A percentile compares a stretch with the other conserved stretches of the same genome.
Conservation (phyloP, 2,329 filamentous ascomycete species). For the Clarireedia paspali region DNA sequence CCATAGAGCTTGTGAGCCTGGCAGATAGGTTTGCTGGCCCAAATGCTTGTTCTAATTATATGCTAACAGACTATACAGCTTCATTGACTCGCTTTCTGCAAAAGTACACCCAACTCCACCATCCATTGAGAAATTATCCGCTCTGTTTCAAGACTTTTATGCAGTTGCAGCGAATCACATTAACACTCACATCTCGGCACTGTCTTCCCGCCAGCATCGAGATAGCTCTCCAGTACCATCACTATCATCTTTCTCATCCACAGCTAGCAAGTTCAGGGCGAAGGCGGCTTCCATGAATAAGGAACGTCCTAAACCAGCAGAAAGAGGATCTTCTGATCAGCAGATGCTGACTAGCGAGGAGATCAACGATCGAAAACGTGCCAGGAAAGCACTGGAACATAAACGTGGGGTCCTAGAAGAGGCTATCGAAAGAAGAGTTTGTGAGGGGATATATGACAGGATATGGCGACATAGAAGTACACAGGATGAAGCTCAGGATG, state of each 20-base stretch:
- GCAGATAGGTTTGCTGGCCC: conserved; percentile 62
- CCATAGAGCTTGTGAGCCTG: conserved; percentile 85
- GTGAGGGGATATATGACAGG: conserved; percentile 76
- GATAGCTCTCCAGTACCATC: conserved; percentile 51
- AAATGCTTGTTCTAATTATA: background rate
- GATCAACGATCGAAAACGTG: conserved; percentile 70
- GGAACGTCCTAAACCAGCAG: conserved; percentile 39
- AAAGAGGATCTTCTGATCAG: conserved; percentile 43
- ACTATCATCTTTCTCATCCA: conserved; percentile 46
- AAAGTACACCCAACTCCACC: conserved; percentile 82
- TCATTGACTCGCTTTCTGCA: conserved; percentile 81
- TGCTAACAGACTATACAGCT: conserved; percentile 43
- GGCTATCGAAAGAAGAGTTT: conserved; percentile 78
- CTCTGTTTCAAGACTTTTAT: conserved; percentile 95
- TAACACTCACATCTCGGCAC: conserved; percentile 73
- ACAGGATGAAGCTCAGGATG: conserved; percentile 89
- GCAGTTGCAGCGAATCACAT: conserved; percentile 72
- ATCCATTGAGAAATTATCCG: conserved; percentile 71
- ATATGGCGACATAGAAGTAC: conserved; percentile 90
- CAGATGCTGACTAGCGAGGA: conserved; percentile 91
- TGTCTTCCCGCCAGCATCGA: conserved; percentile 68
- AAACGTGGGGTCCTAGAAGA: conserved; percentile 78
- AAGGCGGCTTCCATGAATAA: conserved; percentile 48
- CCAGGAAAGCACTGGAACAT: conserved; percentile 67
- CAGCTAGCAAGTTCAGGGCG: conserved; percentile 47